A percentile compares a stretch with the other conserved stretches of the same genome.
Evolutionary conservation across 1,284 basidiomycete genomes (phyloP).

Genomic region (Tylopilus sp.): DNA sequence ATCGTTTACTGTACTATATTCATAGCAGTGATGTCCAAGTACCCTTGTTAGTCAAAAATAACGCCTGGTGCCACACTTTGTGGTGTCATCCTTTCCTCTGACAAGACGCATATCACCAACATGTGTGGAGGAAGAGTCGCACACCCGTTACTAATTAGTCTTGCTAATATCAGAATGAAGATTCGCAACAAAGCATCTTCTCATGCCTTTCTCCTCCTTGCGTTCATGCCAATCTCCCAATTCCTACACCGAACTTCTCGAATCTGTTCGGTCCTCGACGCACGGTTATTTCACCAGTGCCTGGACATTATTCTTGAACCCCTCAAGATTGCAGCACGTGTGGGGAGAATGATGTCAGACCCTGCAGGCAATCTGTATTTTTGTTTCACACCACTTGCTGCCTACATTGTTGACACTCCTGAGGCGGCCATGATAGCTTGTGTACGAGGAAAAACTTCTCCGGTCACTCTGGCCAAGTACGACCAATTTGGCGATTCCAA

Average conservation of each 20-base stretch:
- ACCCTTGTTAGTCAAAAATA: too few relatives aligned
- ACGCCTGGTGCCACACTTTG: neutral
- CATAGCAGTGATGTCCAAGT: too few relatives aligned
- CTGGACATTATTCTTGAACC: slow-evolving; percentile 43
- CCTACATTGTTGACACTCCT: too few relatives aligned
- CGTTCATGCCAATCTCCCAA: slow-evolving; percentile 43
- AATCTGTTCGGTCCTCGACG: slow-evolving; percentile 1
- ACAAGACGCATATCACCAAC: slow-evolving; percentile 49
- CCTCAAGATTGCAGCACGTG: slow-evolving; percentile 41
- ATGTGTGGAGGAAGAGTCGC: slow-evolving; percentile 17
- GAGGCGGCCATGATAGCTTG: too few relatives aligned
- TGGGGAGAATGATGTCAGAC: slow-evolving; percentile 18
- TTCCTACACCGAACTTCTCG: slow-evolving; percentile 21
- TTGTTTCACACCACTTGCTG: too few relatives aligned
- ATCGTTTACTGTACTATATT: too few relatives aligned
- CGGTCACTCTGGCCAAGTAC: too few relatives aligned
- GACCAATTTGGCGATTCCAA: too few relatives aligned
- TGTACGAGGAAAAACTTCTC: too few relatives aligned
- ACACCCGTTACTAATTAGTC: slow-evolving; percentile 46
- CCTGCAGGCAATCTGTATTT: too few relatives aligned
- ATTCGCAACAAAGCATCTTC: slow-evolving; percentile 43
- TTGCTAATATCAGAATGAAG: slow-evolving; percentile 47
- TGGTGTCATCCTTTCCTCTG: slow-evolving; percentile 40
- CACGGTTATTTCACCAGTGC: slow-evolving; percentile 42
- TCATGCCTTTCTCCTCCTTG: slow-evolving; percentile 42